Evolutionary conservation across 805 yeast species (phyloP), one percentile per base, ranked within the genome.

Genomic region (Peterozyma toletana): DNA sequence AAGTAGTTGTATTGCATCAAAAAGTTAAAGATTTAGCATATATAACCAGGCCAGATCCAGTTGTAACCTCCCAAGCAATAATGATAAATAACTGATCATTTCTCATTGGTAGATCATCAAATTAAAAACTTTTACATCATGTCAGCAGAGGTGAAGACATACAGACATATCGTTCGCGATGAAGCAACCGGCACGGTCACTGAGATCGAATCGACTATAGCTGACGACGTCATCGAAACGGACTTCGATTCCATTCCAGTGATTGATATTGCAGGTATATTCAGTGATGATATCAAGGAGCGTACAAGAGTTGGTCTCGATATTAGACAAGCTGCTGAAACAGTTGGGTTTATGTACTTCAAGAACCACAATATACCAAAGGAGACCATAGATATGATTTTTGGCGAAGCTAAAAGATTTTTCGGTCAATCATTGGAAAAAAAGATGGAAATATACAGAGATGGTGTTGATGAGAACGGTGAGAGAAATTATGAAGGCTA

Each of bases 321-420:
- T 38, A 41, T 58, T n/a, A 50, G 48, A 15, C 44, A 49, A 4
- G 55, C 51, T 5, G 47, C 49, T 48, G 51, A 48, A 36, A 52
- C 55, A 31, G 57, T 59, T 17, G 66, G 65, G 2, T 62, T 62
- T 45, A 56, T 62, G 51, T 59, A 59, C 42, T 47, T 58, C 33
- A 50, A 53, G 40, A 57, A 60, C 47, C 65, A 62, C 42, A 52
- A 48, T 9, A 50, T 62, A 34, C 54, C 63, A 30, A 52, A 57
- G 33, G 48, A 49, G 2, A 39, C 42, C 11, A 50, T 53, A 18
- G 59, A 57, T 14, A 50, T 45, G 11, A 42, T 55, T 7, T 49
- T 60, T 38, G 42, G 44, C 1, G 39, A 51, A 30, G 56, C 58
- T 31, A 49, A 55, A 35, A 41, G 50, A 38, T 63, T 62, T 41